Conservation (phyloP, 2,329 filamentous ascomycete genomes). For the Alternaria hordeiaustralica region DNA sequence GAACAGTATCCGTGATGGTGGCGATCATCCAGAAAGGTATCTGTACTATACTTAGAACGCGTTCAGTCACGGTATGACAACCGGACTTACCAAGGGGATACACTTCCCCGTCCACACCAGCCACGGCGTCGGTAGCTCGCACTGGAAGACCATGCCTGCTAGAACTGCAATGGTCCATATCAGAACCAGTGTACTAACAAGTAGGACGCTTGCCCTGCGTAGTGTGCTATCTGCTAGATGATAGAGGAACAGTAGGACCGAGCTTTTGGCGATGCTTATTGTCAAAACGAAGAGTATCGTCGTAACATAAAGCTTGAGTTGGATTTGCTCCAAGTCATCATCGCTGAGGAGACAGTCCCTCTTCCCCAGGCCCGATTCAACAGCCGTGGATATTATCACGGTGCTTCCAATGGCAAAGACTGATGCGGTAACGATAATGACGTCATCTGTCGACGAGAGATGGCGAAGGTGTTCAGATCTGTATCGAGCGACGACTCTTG, state of each 20-base stretch:
- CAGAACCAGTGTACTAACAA: conserved; percentile 18
- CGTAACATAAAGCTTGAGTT: conserved; percentile 29
- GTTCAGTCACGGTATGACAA: background rate
- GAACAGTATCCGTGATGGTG: conserved; percentile 22
- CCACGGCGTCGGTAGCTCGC: conserved; percentile 35
- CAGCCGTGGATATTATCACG: conserved; percentile 27
- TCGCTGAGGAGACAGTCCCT: conserved; percentile 17
- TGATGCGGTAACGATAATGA: conserved; percentile 24
- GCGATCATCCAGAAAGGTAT: conserved; percentile 31
- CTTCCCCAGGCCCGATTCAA: conserved; percentile 28
- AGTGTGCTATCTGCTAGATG: conserved; percentile 20
- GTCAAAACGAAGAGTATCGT: conserved; percentile 32
- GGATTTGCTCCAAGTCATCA: conserved; percentile 12
- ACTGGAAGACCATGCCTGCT: conserved; percentile 29
- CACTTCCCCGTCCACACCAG: conserved; percentile 29
- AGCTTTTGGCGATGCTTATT: conserved; percentile 32
- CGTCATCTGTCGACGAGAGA: conserved; percentile 25
- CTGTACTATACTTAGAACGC: background rate
- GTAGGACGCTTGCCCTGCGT: conserved; percentile 19
- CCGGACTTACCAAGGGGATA: conserved; percentile 27
- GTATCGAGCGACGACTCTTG: conserved; percentile 24
- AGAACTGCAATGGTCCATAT: conserved; percentile 29
- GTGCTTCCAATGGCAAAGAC: conserved; percentile 32
- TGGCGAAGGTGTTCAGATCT: conserved; percentile 15
- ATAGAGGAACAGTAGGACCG: conserved; percentile 27